A percentile compares a stretch with the other conserved stretches of the same genome.
These are phyloP conservation scores for Penicillium turbatum DNA, from an alignment of 495 filamentous ascomycete species.

Conservation along the genomic window DNA sequence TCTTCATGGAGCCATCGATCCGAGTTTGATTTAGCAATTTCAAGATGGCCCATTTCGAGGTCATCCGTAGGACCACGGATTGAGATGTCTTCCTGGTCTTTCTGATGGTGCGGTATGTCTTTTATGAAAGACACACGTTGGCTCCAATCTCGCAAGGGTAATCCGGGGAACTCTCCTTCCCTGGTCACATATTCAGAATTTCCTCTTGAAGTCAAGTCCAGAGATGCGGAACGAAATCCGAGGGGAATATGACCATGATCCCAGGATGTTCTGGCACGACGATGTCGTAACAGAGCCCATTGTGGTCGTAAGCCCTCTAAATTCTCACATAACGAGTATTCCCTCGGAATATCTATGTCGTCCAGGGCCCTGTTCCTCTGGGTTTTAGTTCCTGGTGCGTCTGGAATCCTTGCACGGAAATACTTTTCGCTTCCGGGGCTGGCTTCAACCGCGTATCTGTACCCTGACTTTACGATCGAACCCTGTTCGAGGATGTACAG, in stretches of 20 bases:
- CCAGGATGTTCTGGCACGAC: constrained; percentile 5
- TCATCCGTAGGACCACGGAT: neutral
- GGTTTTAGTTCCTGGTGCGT: neutral
- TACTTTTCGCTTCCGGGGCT: constrained; percentile 15
- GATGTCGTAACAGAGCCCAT: constrained; percentile 1
- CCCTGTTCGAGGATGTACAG: constrained; percentile 78
- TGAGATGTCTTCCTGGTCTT: neutral
- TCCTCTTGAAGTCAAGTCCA: neutral
- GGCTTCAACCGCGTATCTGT: constrained; percentile 42
- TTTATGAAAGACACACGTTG: neutral
- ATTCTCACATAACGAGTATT: neutral
- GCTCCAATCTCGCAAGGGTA: neutral
- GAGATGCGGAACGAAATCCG: constrained; percentile 11
- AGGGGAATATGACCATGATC: constrained; percentile 18
- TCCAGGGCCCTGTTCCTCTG: neutral
- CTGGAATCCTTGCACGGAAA: constrained; percentile 5
- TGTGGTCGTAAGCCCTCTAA: constrained; percentile 6
- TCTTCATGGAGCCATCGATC: neutral
- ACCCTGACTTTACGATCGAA: constrained; percentile 64
- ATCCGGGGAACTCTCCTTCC: neutral
- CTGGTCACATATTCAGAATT: neutral
- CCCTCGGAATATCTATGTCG: neutral
- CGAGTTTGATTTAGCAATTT: neutral
- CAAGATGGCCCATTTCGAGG: constrained; percentile 12
- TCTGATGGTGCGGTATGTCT: neutral